Base-by-base conservation (phyloP, 1,284 basidiomycete species). In the Erythrobasidium hasegawianum region DNA sequence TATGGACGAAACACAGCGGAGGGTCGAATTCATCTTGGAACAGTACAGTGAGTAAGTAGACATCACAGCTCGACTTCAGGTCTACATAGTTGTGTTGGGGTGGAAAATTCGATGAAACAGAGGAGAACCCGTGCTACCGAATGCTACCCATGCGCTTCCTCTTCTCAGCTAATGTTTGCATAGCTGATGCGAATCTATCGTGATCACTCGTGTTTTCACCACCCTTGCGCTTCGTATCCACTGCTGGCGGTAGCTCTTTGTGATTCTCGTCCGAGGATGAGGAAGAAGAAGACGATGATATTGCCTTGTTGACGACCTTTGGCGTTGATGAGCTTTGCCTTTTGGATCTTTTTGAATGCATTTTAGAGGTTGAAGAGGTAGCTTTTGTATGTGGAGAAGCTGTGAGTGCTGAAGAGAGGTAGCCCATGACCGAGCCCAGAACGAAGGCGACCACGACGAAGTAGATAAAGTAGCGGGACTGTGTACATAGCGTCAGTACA, bases 391-490 rank as follows among this genome's bases (percentile, higher is more conserved):
- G 38, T 33, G 33, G 11, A 11, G 33, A 33, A 11, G 33, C 4
- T 13, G 53, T 57, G 22, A 64, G n/a, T 41, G 40, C 41, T 18
- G 55, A 64, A 18, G 53, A 64, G 10, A 43, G 40, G 40, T 47
- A 24, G 11, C 61, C 61, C 41, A 64, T 29, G 9, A 38, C 22
- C n/a, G 40, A 16, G n/a, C 61, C 61, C 9, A 56, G 40, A 18
- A 64, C 1, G 13, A 56, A 7, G 13, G 61, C 61, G 7, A 55
- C 40, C 7, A 54, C 43, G n/a, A 50, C 18, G 24, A 64, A 64
- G 45, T 57, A 64, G 61, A 64, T 45, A 40, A 64, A 29, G 24
- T 57, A 50, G 22, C 61, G 61, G 38, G 43, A 47, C 61, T 64
- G 43, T 27, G 2, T 38, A 27, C 8, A 3, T 26, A 9, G 4